phyloP scores from a whole-genome alignment of 495 filamentous ascomycete species.

The Cudoniella acicularis region DNA sequence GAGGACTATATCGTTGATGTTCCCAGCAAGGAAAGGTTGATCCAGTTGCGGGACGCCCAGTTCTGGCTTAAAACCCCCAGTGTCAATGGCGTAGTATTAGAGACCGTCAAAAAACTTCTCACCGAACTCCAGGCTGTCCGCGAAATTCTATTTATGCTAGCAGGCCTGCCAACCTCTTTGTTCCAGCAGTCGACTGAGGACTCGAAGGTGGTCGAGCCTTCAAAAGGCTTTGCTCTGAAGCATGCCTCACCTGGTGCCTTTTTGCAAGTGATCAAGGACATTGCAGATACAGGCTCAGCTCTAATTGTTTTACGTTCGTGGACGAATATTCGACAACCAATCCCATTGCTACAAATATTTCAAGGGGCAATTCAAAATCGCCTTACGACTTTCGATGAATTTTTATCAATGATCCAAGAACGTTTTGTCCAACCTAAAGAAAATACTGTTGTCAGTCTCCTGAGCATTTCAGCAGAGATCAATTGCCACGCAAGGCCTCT shows the following conservation, averaged over 20 bases:
- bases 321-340: slow-evolving; percentile 27
- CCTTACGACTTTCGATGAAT: slow-evolving; percentile 39
- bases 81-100: slow-evolving; percentile 20
- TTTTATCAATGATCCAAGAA: slow-evolving; percentile 41
- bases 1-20: slow-evolving; percentile 31
- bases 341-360: slow-evolving; percentile 48
- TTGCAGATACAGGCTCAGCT: slow-evolving; percentile 30
- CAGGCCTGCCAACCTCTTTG: slow-evolving; percentile 70
- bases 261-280: slow-evolving; percentile 25
- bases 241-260: slow-evolving; percentile 31
- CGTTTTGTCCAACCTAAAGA: slow-evolving; percentile 38
- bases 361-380: slow-evolving; percentile 39
- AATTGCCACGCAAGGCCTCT: slow-evolving; percentile 50
- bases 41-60: slow-evolving; percentile 54
- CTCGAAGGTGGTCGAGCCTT: slow-evolving; percentile 12
- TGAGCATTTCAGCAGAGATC: slow-evolving; percentile 60
- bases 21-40: slow-evolving; percentile 40
- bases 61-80: slow-evolving; percentile 51
- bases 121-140: slow-evolving; percentile 73
- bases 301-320: slow-evolving; percentile 18
- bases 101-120: slow-evolving; percentile 42
- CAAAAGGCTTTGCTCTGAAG: slow-evolving; percentile 26
- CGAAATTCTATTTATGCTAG: slow-evolving; percentile 81
- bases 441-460: slow-evolving; percentile 50
- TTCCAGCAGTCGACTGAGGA: slow-evolving; percentile 42